Conservation (phyloP, 1,284 basidiomycete genomes). For the Ceratobasidium papillatum region DNA sequence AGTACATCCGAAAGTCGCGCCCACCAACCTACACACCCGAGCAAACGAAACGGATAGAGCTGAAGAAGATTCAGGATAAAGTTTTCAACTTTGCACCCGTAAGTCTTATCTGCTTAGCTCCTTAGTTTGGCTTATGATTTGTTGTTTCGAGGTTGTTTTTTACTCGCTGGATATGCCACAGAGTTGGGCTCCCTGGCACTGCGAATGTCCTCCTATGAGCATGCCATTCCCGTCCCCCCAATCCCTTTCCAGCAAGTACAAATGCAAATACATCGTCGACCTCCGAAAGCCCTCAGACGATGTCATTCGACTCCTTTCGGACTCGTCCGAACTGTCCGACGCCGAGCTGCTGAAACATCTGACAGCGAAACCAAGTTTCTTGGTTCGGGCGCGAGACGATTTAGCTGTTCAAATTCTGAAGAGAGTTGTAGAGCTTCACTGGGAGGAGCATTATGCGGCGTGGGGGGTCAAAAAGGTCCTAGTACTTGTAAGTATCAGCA, state of each 20-base stretch:
- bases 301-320: not conserved
- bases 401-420: not conserved
- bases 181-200: slow-evolving; percentile 16
- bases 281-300: not conserved
- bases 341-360: slow-evolving; percentile 11
- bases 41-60: not conserved
- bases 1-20: not conserved
- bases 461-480: slow-evolving; percentile 18
- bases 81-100: slow-evolving; percentile 3
- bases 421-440: slow-evolving; percentile 20
- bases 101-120: not conserved
- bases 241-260: not conserved
- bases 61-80: not conserved
- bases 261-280: slow-evolving; percentile 7
- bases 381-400: not conserved
- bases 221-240: not conserved
- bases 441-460: slow-evolving; percentile 11
- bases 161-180: not conserved
- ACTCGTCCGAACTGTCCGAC: slow-evolving; percentile 8
- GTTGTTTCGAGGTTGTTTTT: not conserved
- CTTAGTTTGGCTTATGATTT: not conserved
- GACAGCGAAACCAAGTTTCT: not conserved
- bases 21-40: not conserved
- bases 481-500: not conserved
- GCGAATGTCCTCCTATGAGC: not conserved